Base-by-base conservation (phyloP, 108 stramenopile genomes). In the Skeletonema menzelii region DNA sequence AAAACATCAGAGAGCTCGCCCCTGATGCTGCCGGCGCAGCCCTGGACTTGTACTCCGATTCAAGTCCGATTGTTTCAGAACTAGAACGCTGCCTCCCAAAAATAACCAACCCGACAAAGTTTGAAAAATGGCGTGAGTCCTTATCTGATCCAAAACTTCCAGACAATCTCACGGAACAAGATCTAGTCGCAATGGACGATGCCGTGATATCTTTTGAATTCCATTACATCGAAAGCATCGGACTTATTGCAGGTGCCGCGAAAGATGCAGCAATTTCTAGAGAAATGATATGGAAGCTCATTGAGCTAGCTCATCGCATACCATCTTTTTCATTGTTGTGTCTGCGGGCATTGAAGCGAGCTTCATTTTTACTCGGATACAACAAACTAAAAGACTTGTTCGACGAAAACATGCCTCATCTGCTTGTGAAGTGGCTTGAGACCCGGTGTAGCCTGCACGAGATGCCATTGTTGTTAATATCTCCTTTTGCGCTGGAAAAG, bases 241-340 rank as follows among this genome's bases (percentile, higher is more conserved):
- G 82, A n/a, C 44, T 88, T 10, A 82, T 92, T 28, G 88, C 87
- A 63, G 85, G 82, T 8, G 64, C 79, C 32, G 63, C 77, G 11
- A 40, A 68, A 26, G 75, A 82, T 37, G 58, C 58, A 61, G 11
- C 24, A 14, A 27, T 65, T 24, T 77, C 79, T 24, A 76, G 44
- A 30, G 72, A 77, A 13, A 72, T 82, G 47, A 53, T 93, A 14
- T 81, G 87, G 70, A 84, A 87, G 22, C 72, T 90, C 11, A 40
- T 87, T 3, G 62, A 83, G 75, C 46, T 87, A 14, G 49, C 88
- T 34, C 38, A 47, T 7, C 19, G 7, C 27, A 63, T 77, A 28
- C 87, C 85, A 6, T 66, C 71, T 2, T 38, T 87, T 40, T 57
- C 76, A 55, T 67, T 76, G 31, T 26, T 73, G n/a, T 93, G 89